phyloP scores from a whole-genome alignment of 2,329 filamentous ascomycete genomes.

The Eutypa lata region DNA sequence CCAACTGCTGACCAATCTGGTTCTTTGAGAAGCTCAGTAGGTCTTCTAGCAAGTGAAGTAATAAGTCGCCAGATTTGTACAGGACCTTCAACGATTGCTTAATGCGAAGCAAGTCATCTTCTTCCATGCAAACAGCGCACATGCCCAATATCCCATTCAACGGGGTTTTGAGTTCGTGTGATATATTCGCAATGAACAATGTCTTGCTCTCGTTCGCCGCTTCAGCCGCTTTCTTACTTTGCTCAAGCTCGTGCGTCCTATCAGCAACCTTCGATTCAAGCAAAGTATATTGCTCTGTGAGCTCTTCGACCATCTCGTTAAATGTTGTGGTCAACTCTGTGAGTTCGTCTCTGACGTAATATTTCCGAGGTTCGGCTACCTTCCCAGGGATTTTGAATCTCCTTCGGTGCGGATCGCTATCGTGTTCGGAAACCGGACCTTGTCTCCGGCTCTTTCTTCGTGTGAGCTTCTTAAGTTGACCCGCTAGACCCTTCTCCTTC shows the following conservation, averaged over 20 bases:
- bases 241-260: constrained; percentile 78
- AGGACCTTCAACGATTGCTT: constrained; percentile 83
- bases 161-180: constrained; percentile 83
- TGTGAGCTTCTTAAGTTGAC: constrained; percentile 35
- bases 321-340: constrained; percentile 83
- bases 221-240: constrained; percentile 88
- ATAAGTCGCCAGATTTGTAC: constrained; percentile 81
- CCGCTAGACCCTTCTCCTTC: constrained; percentile 41
- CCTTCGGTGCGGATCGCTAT: constrained; percentile 41
- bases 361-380: constrained; percentile 67
- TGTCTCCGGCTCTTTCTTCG: constrained; percentile 28
- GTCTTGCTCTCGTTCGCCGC: constrained; percentile 98
- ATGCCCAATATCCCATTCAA: constrained; percentile 95
- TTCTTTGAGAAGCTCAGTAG: constrained; percentile 92
- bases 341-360: constrained; percentile 76
- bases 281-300: constrained; percentile 80
- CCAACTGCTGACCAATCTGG: constrained; percentile 82
- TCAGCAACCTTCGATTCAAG: constrained; percentile 82
- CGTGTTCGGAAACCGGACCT: constrained; percentile 26
- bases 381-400: constrained; percentile 82
- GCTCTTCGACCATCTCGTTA: constrained; percentile 90
- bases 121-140: constrained; percentile 89
- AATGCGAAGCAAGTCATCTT: constrained; percentile 73
- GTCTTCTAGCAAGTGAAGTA: constrained; percentile 85
- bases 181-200: constrained; percentile 94